Conservation (phyloP, 177 flowering plant species). For the Vitis hybrid region DNA sequence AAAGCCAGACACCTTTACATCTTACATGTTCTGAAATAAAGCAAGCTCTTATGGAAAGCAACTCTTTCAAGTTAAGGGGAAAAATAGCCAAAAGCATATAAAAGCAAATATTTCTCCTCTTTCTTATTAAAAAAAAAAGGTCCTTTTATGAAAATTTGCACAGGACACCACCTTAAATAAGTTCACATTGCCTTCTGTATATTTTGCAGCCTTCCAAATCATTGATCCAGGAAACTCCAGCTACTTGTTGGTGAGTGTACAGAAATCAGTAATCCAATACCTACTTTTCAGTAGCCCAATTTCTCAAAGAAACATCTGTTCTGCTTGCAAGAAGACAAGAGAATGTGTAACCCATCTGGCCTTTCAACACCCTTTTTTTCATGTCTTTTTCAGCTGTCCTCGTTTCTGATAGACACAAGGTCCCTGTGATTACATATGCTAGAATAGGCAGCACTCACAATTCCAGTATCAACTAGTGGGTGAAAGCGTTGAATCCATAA, state of each 20-base stretch:
- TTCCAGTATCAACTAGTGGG: conserved; percentile 15
- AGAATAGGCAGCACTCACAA: conserved; percentile 2
- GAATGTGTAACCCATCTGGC: not conserved
- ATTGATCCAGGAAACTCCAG: not conserved
- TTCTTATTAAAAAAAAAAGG: not conserved
- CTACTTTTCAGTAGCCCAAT: not conserved
- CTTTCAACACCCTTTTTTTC: not conserved
- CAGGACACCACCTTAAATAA: not conserved
- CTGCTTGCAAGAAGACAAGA: not conserved
- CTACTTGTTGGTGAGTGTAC: not conserved
- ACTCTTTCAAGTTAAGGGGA: not conserved
- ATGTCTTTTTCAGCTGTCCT: not conserved
- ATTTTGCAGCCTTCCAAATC: not conserved
- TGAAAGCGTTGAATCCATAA: conserved; percentile 31
- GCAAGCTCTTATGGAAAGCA: not conserved
- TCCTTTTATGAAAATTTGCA: not conserved
- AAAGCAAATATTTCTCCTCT: not conserved
- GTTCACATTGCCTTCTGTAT: not conserved
- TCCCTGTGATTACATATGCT: not conserved
- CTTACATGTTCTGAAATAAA: not conserved
- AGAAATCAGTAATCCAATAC: not conserved
- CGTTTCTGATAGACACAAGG: too few species aligned
- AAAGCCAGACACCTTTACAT: not conserved
- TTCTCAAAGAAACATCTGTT: not conserved
- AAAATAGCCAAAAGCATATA: not conserved